A percentile compares a stretch with the other conserved stretches of the same genome.
These are phyloP conservation scores for Aspergillus versicolor DNA, from an alignment of 2,329 filamentous ascomycete genomes.

Conservation along the genomic window DNA sequence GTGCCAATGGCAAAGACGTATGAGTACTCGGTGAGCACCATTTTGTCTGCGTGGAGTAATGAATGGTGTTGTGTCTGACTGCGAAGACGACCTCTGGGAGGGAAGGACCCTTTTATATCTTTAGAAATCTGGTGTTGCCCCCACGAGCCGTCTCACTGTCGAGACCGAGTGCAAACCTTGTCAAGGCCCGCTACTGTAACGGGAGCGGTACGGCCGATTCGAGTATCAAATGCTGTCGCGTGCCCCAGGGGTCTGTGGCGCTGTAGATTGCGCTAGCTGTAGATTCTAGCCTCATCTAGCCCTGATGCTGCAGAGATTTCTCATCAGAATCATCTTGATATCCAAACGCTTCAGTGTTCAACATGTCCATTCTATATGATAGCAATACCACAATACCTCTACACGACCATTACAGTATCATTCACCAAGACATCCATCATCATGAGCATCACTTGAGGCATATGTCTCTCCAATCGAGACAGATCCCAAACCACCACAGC, in stretches of 20 bases:
- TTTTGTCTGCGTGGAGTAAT: constrained; percentile 37
- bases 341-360: not conserved
- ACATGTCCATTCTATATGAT: not conserved
- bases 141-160: too few relatives aligned
- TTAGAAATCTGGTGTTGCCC: not conserved
- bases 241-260: not conserved
- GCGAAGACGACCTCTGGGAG: not conserved
- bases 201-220: not conserved
- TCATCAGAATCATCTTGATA: not conserved
- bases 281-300: not conserved
- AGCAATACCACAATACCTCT: not conserved
- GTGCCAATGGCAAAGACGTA: constrained; percentile 76
- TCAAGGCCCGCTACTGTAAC: not conserved
- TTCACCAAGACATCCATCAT: not conserved
- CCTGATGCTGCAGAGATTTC: not conserved
- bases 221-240: not conserved
- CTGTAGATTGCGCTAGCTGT: not conserved
- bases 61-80: not conserved
- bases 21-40: constrained; percentile 62
- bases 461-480: not conserved
- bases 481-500: not conserved
- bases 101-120: not conserved
- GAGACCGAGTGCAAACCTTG: not conserved
- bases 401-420: not conserved
- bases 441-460: not conserved